A percentile compares a stretch with the other conserved stretches of the same genome.
phyloP scores from a whole-genome alignment of 2,329 filamentous ascomycete genomes.

The Rhynchosporium secalis region DNA sequence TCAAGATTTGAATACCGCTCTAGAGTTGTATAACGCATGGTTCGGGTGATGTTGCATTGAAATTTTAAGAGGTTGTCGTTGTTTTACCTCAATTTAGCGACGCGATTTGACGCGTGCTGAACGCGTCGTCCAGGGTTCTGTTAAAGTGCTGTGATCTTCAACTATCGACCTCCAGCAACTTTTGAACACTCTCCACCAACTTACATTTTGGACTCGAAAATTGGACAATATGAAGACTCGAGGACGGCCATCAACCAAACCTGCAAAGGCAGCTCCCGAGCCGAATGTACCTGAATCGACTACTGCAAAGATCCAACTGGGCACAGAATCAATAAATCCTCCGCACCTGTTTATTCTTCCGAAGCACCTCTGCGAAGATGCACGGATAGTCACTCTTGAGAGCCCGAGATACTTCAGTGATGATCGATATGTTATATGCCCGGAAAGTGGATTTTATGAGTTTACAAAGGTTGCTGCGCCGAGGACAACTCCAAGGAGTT shows the following conservation, averaged over 20 bases:
- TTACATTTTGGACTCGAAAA: background rate
- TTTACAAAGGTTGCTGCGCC: constrained; percentile 59
- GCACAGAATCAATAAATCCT: constrained; percentile 43
- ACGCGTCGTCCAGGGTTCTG: constrained; percentile 11
- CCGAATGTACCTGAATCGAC: constrained; percentile 31
- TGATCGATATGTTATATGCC: constrained; percentile 62
- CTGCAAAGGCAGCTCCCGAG: constrained; percentile 25
- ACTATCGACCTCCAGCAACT: constrained; percentile 1
- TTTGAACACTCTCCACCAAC: background rate
- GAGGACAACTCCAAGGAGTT: constrained; percentile 57
- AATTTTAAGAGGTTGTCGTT: background rate
- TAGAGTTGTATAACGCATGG: background rate
- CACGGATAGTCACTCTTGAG: constrained; percentile 59
- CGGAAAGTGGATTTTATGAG: constrained; percentile 63
- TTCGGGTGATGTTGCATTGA: background rate
- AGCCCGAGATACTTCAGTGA: constrained; percentile 58
- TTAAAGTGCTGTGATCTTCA: background rate
- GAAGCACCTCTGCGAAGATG: constrained; percentile 51
- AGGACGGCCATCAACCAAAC: constrained; percentile 32
- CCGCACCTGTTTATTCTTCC: constrained; percentile 63
- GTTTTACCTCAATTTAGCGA: constrained; percentile 9
- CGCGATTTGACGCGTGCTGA: constrained; percentile 5
- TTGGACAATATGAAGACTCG: constrained; percentile 35
- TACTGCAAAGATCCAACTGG: constrained; percentile 37
- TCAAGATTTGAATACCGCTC: background rate